Percentiles rank a stretch among this genome's conserved stretches.
Evolutionary conservation across 1,139 yeast genomes (phyloP).

Genomic region (Hanseniaspora gamundiae): DNA sequence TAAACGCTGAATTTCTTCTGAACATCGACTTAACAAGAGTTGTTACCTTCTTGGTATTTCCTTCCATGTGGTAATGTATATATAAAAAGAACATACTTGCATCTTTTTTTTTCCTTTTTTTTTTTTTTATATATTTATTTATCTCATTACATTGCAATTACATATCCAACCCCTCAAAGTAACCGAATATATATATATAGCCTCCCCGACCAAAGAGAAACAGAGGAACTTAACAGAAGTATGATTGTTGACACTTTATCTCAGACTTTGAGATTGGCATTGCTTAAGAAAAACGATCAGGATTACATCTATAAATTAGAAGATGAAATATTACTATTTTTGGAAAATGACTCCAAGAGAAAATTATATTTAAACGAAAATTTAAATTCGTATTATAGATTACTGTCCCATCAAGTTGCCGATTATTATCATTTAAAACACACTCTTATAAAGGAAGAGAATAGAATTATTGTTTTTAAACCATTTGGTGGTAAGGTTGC

Average conservation of each 20-base stretch:
- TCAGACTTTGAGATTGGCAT: conserved; percentile 29
- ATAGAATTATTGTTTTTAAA: not conserved
- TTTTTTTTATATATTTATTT: too few relatives aligned
- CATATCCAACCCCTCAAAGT: too few relatives aligned
- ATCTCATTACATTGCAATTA: too few relatives aligned
- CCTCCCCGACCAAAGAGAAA: not conserved
- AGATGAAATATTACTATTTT: conserved; percentile 26
- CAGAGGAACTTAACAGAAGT: not conserved
- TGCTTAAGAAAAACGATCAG: conserved; percentile 37
- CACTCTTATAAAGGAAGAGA: conserved; percentile 26
- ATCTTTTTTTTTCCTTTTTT: too few relatives aligned
- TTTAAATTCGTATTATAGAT: conserved; percentile 54
- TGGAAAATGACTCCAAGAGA: not conserved
- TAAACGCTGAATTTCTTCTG: too few relatives aligned
- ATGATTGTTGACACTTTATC: conserved; percentile 8
- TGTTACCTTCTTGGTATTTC: too few relatives aligned
- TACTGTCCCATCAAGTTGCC: conserved; percentile 57
- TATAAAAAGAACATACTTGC: too few relatives aligned
- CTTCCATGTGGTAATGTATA: too few relatives aligned
- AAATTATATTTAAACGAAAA: not conserved
- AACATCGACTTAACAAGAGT: too few relatives aligned
- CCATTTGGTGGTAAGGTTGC: not conserved
- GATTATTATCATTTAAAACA: conserved; percentile 53
- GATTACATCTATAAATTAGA: conserved; percentile 44
- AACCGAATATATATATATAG: too few relatives aligned